Conservation (phyloP, 2,329 filamentous ascomycete genomes). For the Fusarium stilboides region DNA sequence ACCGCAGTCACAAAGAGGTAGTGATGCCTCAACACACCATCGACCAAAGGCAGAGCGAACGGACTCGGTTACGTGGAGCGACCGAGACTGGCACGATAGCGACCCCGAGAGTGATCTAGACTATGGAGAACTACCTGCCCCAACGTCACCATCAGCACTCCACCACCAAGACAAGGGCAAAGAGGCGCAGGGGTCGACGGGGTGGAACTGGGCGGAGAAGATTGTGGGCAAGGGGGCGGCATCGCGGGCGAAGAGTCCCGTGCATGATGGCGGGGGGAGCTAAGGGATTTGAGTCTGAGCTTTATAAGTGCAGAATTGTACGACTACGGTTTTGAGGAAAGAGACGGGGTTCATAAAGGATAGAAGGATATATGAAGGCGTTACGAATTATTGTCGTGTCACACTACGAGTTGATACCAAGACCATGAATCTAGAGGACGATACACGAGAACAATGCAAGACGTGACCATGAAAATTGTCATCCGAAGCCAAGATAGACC, state of each 20-base stretch:
- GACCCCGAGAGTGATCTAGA: slow-evolving; percentile 51
- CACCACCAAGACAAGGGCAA: slow-evolving; percentile 44
- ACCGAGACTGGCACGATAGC: slow-evolving; percentile 55
- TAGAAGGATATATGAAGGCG: slow-evolving; percentile 34
- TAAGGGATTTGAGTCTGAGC: slow-evolving; percentile 20
- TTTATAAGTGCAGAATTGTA: slow-evolving; percentile 14
- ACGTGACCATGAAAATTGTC: slow-evolving; percentile 9
- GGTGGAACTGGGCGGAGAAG: slow-evolving; percentile 70
- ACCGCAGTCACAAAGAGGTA: slow-evolving; percentile 40
- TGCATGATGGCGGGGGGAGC: slow-evolving; percentile 29
- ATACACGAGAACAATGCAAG: slow-evolving; percentile 7
- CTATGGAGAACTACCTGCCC: slow-evolving; percentile 43
- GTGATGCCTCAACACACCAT: slow-evolving; percentile 38
- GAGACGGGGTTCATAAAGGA: slow-evolving; percentile 27
- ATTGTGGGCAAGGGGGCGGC: slow-evolving; percentile 63
- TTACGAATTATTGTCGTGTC: slow-evolving; percentile 13
- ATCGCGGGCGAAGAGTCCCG: slow-evolving; percentile 51
- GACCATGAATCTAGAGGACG: slow-evolving; percentile 12
- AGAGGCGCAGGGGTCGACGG: slow-evolving; percentile 42
- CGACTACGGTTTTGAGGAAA: slow-evolving; percentile 16
- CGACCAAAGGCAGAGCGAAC: slow-evolving; percentile 49
- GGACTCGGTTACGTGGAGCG: slow-evolving; percentile 75
- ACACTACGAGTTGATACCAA: slow-evolving; percentile 9
- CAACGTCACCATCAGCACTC: slow-evolving; percentile 31
- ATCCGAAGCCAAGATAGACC: neutral